A percentile compares a stretch with the other conserved stretches of the same genome.
These are phyloP conservation scores for Elymus sibiricus DNA, from an alignment of 176 grass and related monocot species.

Conservation along the genomic window DNA sequence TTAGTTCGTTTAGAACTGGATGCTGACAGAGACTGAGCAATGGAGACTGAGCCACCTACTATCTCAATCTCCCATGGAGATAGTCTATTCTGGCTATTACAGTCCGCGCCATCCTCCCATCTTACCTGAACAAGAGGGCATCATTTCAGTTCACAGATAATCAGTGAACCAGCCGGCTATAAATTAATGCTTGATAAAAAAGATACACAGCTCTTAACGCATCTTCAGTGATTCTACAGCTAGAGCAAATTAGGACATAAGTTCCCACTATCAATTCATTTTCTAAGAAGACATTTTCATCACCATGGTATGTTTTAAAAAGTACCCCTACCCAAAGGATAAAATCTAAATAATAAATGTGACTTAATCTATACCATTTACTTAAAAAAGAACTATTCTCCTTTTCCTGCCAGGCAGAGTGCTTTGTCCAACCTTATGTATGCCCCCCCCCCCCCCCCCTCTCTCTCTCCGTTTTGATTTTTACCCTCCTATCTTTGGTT, in stretches of 20 bases:
- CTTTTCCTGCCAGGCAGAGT: no score
- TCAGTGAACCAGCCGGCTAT: neutral
- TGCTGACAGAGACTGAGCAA: conserved; percentile 44
- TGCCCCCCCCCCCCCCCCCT: no score
- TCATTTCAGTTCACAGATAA: conserved; percentile 22
- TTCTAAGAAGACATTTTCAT: conserved; percentile 3
- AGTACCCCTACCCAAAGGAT: neutral
- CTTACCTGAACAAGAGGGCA: conserved; percentile 54
- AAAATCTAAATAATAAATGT: neutral
- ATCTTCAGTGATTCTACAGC: neutral
- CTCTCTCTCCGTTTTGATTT: no score
- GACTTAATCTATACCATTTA: no score
- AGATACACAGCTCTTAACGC: neutral
- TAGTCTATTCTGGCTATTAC: conserved; percentile 56
- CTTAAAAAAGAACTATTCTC: no score
- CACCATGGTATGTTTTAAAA: neutral
- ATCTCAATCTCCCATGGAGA: conserved; percentile 94
- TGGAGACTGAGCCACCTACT: conserved; percentile 50
- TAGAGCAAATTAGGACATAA: conserved; percentile 5
- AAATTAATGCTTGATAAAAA: conserved; percentile 18
- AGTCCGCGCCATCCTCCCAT: conserved; percentile 67
- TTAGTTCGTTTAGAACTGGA: conserved; percentile 83
- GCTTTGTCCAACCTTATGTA: no score
- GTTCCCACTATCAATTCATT: neutral
- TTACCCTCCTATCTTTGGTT: no score